Conservation (phyloP, 1,139 yeast species). For the Pichia sp. region DNA sequence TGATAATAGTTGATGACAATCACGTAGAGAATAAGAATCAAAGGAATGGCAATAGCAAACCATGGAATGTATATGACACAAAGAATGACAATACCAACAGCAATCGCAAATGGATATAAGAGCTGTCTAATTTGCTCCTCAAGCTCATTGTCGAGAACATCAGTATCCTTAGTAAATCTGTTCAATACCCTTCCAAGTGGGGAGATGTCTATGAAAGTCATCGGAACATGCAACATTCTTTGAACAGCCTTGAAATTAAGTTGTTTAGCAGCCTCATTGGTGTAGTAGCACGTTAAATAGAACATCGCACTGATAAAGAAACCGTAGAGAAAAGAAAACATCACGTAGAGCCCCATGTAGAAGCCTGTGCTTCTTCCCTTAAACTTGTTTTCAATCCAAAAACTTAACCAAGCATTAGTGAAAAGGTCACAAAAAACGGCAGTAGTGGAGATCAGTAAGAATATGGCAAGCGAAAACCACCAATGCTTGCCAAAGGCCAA, state of each 20-base stretch:
- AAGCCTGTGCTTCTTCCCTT: slow-evolving; percentile 37
- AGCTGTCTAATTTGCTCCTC: slow-evolving; percentile 45
- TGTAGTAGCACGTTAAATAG: slow-evolving; percentile 39
- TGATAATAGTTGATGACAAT: no score
- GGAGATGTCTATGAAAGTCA: slow-evolving; percentile 54
- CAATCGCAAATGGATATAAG: slow-evolving; percentile 42
- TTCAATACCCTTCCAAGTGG: slow-evolving; percentile 56
- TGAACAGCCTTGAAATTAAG: no score
- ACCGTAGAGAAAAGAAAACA: slow-evolving; percentile 28
- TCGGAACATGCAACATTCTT: slow-evolving; percentile 49
- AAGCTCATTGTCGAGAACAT: slow-evolving; percentile 50
- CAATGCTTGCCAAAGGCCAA: slow-evolving; percentile 52
- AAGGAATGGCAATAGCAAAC: slow-evolving; percentile 52
- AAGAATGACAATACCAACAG: slow-evolving; percentile 57
- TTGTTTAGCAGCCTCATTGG: no score
- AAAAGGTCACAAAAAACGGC: slow-evolving; percentile 57
- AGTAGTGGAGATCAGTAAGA: slow-evolving; percentile 33
- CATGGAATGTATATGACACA: slow-evolving; percentile 71
- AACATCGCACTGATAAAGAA: slow-evolving; percentile 37
- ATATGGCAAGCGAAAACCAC: slow-evolving; percentile 35
- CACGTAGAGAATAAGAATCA: slow-evolving; percentile 40
- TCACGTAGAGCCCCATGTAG: slow-evolving; percentile 67
- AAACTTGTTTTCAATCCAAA: slow-evolving; percentile 65
- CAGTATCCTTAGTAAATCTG: slow-evolving; percentile 57
- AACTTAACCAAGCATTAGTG: slow-evolving; percentile 78